These are phyloP conservation scores for Nicotiana benthamiana DNA, from an alignment of 257 asterid genomes.

Conservation along the genomic window DNA sequence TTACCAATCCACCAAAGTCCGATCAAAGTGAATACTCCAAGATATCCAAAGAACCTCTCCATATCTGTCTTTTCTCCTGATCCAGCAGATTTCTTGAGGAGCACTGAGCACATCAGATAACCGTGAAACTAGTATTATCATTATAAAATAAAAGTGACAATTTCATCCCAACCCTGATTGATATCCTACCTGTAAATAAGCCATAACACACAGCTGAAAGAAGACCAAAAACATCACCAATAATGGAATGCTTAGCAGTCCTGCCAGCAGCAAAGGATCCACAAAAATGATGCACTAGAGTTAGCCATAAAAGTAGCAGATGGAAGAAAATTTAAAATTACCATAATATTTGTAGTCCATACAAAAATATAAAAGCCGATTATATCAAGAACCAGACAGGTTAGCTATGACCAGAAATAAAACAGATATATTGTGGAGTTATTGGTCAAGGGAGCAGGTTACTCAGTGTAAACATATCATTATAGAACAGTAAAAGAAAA, in stretches of 20 bases:
- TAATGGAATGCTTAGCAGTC: constrained; percentile 36
- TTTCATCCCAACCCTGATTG: not conserved
- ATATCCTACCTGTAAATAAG: constrained; percentile 52
- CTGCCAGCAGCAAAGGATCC: constrained; percentile 13
- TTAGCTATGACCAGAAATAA: not conserved
- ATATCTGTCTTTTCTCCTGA: constrained; percentile 61
- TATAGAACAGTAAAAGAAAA: not conserved
- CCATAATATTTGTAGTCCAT: not conserved
- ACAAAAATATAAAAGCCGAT: not conserved
- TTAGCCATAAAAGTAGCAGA: not conserved
- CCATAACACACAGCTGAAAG: constrained; percentile 69
- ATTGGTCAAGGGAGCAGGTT: not conserved
- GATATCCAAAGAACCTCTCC: constrained; percentile 62
- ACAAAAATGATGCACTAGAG: not conserved
- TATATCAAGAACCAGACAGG: not conserved
- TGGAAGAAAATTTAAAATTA: not conserved
- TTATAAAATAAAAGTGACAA: not conserved
- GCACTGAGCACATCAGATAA: constrained; percentile 37
- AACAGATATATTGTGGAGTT: not conserved
- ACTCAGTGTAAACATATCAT: not conserved
- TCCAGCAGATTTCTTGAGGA: constrained; percentile 68
- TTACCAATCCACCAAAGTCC: constrained; percentile 91
- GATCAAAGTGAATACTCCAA: constrained; percentile 55
- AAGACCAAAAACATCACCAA: constrained; percentile 63
- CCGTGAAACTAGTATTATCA: not conserved